These are phyloP conservation scores for Lepiota brunneoincarnata DNA, from an alignment of 768 basidiomycete genomes.

Conservation along the genomic window DNA sequence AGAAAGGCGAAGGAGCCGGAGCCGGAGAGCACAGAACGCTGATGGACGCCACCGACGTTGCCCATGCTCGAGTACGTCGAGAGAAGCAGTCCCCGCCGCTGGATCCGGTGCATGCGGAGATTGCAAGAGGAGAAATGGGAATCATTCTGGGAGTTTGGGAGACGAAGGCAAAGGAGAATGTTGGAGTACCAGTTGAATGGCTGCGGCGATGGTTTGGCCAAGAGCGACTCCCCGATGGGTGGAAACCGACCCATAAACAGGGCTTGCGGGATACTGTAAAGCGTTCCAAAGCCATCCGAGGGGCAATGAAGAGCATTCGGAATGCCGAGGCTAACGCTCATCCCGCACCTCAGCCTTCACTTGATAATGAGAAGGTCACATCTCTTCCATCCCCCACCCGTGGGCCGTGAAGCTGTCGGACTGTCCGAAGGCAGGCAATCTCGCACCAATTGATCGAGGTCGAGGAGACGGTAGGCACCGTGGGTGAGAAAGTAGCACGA, in stretches of 20 bases:
- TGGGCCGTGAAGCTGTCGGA: no score
- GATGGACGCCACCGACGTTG: conserved; percentile 42
- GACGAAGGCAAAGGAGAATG: conserved; percentile 29
- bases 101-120: conserved; percentile 48
- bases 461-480: no score
- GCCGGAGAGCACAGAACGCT: conserved; percentile 21
- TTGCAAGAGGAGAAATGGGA: conserved; percentile 68
- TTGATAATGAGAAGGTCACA: not conserved
- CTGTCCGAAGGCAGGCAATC: no score
- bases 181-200: conserved; percentile 44
- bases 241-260: conserved; percentile 36
- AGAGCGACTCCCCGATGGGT: conserved; percentile 49
- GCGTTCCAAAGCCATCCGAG: conserved; percentile 27
- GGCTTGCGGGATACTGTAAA: conserved; percentile 34
- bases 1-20: conserved; percentile 24
- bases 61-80: conserved; percentile 47
- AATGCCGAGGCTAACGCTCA: conserved; percentile 16
- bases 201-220: conserved; percentile 47
- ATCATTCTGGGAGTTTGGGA: conserved; percentile 60
- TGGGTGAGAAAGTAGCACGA: no score
- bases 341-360: not conserved
- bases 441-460: no score
- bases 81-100: conserved; percentile 43
- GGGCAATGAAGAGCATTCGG: conserved; percentile 23
- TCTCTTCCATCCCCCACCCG: not conserved